Percentiles rank a stretch among this genome's conserved stretches.
Evolutionary conservation across 345 rosid species (phyloP).

Genomic region (sweet orange (Citrus sinensis)): DNA sequence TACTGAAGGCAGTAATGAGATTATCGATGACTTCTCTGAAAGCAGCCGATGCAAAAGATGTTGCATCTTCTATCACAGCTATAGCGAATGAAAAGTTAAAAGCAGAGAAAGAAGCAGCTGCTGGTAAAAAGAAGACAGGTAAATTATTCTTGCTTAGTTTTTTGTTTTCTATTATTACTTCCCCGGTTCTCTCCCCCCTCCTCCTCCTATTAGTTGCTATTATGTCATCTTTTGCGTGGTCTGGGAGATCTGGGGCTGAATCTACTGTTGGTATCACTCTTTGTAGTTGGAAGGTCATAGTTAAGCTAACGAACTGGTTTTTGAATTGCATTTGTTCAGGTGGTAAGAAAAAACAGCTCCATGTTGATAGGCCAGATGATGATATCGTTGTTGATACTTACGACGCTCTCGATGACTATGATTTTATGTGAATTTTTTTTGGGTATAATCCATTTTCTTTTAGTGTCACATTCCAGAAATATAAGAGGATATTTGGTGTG

Average conservation of each 20-base stretch:
- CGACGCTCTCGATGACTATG: constrained; percentile 67
- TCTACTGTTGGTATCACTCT: background rate
- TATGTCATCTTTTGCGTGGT: background rate
- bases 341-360: constrained; percentile 85
- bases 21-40: constrained; percentile 62
- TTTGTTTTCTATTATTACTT: too few relatives aligned
- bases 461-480: background rate
- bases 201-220: background rate
- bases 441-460: background rate
- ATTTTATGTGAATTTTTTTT: constrained; percentile 62
- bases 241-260: background rate
- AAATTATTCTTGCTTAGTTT: background rate
- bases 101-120: constrained; percentile 78
- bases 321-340: constrained; percentile 24
- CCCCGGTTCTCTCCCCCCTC: too few relatives aligned
- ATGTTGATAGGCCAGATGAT: constrained; percentile 69
- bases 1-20: constrained; percentile 86
- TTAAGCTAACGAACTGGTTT: background rate
- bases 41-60: constrained; percentile 88
- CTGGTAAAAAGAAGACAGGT: constrained; percentile 85
- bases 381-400: constrained; percentile 53
- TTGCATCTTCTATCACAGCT: constrained; percentile 76
- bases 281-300: background rate
- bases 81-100: constrained; percentile 90
- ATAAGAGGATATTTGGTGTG: background rate